These are phyloP conservation scores for Goffeauzyma gilvescens DNA, from an alignment of 768 basidiomycete genomes.

Conservation along the genomic window DNA sequence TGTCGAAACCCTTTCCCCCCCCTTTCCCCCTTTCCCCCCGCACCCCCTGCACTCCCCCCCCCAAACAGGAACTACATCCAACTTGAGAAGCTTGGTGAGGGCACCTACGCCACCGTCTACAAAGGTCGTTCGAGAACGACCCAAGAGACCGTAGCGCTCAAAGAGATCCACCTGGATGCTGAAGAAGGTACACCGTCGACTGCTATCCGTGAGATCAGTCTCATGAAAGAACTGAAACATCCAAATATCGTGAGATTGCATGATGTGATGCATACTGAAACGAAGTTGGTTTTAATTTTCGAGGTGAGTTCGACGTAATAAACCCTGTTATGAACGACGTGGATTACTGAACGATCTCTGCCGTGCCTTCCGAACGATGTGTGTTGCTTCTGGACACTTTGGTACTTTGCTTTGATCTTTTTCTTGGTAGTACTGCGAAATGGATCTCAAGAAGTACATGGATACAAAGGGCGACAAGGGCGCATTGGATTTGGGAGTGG, in stretches of 20 bases:
- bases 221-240: slow-evolving; percentile 99
- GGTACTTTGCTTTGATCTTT: background rate
- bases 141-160: slow-evolving; percentile 95
- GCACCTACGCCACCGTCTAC: slow-evolving; percentile 93
- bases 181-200: slow-evolving; percentile 98
- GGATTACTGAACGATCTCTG: no score
- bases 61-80: slow-evolving; percentile 34
- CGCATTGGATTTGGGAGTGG: slow-evolving; percentile 66
- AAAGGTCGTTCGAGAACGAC: slow-evolving; percentile 93
- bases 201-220: slow-evolving; percentile 92
- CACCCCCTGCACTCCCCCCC: background rate
- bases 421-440: slow-evolving; percentile 52
- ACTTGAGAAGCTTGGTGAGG: slow-evolving; percentile 79
- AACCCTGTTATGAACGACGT: no score
- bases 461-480: slow-evolving; percentile 92
- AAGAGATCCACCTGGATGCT: slow-evolving; percentile 97
- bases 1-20: no score
- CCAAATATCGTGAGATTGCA: slow-evolving; percentile 95
- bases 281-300: slow-evolving; percentile 92
- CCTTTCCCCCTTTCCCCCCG: background rate
- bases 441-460: slow-evolving; percentile 98
- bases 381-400: background rate
- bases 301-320: slow-evolving; percentile 37
- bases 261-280: slow-evolving; percentile 97
- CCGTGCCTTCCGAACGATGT: no score